Evolutionary conservation across 1,284 basidiomycete species (phyloP).

Genomic region (Trichosporon sp.): DNA sequence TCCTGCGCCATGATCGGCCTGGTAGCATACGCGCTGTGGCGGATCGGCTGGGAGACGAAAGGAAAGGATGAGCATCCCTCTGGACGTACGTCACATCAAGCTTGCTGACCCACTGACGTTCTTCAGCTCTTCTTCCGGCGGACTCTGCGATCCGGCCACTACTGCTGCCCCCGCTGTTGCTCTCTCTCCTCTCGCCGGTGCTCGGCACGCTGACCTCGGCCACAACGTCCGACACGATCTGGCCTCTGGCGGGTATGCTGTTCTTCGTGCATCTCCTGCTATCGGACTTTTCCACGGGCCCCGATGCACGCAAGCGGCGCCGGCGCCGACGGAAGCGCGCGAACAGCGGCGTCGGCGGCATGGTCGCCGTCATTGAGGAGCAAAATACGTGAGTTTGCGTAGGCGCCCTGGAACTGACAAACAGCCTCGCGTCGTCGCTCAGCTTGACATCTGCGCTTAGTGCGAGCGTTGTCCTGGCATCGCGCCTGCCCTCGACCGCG

Average conservation of each 20-base stretch:
- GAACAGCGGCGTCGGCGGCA: slow-evolving; percentile 14
- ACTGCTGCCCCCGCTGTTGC: slow-evolving; percentile 76
- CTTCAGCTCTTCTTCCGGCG: slow-evolving; percentile 53
- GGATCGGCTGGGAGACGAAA: slow-evolving; percentile 15
- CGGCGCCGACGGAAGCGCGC: slow-evolving; percentile 14
- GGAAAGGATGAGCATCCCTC: background rate
- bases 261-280: slow-evolving; percentile 62
- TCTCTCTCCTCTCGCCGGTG: slow-evolving; percentile 86
- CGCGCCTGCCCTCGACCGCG: slow-evolving; percentile 73
- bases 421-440: slow-evolving; percentile 77
- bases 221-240: slow-evolving; percentile 93
- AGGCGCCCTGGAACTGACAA: background rate
- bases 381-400: slow-evolving; percentile 26
- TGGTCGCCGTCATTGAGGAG: slow-evolving; percentile 25
- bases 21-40: slow-evolving; percentile 60
- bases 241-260: slow-evolving; percentile 74
- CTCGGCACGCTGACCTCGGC: slow-evolving; percentile 87
- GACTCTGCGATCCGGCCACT: slow-evolving; percentile 48
- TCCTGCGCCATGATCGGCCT: slow-evolving; percentile 64
- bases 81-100: slow-evolving; percentile 10
- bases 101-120: background rate
- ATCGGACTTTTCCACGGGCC: slow-evolving; percentile 59
- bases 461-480: slow-evolving; percentile 88
- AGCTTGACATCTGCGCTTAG: slow-evolving; percentile 94
- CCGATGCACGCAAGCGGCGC: slow-evolving; percentile 32